These are phyloP conservation scores for Linanthus parryae DNA, from an alignment of 148 eudicot genomes.

Conservation along the genomic window DNA sequence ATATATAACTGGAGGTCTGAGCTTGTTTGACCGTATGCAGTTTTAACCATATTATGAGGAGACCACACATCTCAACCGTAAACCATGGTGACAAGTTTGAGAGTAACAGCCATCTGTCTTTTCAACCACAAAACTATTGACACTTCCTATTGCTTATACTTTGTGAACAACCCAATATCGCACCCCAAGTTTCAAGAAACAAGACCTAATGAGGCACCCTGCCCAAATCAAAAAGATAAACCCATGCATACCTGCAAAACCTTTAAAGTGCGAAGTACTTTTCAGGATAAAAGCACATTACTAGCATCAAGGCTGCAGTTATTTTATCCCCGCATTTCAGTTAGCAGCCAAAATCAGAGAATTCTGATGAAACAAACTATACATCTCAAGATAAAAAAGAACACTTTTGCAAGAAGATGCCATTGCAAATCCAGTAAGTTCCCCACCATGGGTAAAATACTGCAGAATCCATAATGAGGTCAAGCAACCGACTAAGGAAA, in stretches of 20 bases:
- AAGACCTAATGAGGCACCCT: neutral
- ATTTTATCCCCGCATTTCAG: conserved; percentile 4
- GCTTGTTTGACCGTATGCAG: conserved; percentile 5
- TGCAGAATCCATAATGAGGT: too few relatives aligned
- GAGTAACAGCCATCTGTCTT: conserved; percentile 9
- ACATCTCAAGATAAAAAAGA: too few relatives aligned
- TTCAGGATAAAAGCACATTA: neutral
- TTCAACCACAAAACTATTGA: neutral
- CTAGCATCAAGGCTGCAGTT: conserved; percentile 2
- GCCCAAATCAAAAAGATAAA: neutral
- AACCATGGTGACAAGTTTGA: conserved; percentile 1
- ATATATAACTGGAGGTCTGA: neutral
- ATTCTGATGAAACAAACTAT: too few relatives aligned
- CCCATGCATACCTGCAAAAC: conserved; percentile 10
- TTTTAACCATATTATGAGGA: neutral
- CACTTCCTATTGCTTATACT: neutral
- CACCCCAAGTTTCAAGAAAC: conserved; percentile 7
- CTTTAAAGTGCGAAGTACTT: conserved; percentile 1
- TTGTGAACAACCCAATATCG: conserved; percentile 1
- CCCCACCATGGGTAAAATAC: too few relatives aligned
- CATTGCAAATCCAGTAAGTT: too few relatives aligned
- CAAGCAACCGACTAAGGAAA: too few relatives aligned
- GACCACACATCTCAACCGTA: neutral
- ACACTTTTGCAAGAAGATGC: too few relatives aligned
- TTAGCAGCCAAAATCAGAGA: too few relatives aligned